Evolutionary conservation across 257 asterid species (phyloP), one percentile per base, ranked within the genome.

Genomic region (Buddleja alternifolia): DNA sequence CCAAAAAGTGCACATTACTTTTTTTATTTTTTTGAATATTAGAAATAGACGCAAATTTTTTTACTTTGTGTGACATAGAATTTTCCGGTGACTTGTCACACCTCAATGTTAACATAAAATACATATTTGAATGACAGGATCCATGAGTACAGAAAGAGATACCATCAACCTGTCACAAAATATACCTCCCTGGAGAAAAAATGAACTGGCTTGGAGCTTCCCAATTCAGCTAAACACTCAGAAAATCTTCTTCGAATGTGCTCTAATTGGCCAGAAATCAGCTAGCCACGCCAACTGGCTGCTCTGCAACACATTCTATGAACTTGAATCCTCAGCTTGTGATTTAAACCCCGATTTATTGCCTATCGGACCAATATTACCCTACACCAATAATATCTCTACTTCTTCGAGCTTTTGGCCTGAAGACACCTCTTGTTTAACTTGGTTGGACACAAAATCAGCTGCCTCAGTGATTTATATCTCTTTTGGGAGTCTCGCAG

Each of bases 401-500:
- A 63, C 2, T 60, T 36, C 46, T 7, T 48, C 73, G 16, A 80
- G 67, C 48, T 69, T 80, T 34, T 12, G 7, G 58, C 55, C 7
- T 0, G 75, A 82, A 63, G 82, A 82, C 9, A 20, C 59, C 0
- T 64, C 82, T 10, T 79, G 79, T 54, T 25, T 79, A 24, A 62
- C 14, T 9, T 79, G 87, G 87, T 66, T 82, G 42, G 69, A 74
- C 6, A 41, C 10, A 8, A 73, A 74, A 19, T 55, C 44, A 48
- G n/a, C 10, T 10, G 46, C 42, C 36, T 79, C 84, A 0, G 84
- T 76, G 4, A 12, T 82, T 11, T 82, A 78, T 15, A 71, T 82
- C 37, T 70, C 87, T 5, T 82, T 82, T 10, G 84, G 87, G 3
- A 74, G 79, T 41, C 0, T 72, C 3, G 77, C 81, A 2, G 67